Evolutionary conservation across 2,329 filamentous ascomycete species (phyloP), one percentile per base, ranked within the genome.

Genomic region (Pleurostoma richardsiae): DNA sequence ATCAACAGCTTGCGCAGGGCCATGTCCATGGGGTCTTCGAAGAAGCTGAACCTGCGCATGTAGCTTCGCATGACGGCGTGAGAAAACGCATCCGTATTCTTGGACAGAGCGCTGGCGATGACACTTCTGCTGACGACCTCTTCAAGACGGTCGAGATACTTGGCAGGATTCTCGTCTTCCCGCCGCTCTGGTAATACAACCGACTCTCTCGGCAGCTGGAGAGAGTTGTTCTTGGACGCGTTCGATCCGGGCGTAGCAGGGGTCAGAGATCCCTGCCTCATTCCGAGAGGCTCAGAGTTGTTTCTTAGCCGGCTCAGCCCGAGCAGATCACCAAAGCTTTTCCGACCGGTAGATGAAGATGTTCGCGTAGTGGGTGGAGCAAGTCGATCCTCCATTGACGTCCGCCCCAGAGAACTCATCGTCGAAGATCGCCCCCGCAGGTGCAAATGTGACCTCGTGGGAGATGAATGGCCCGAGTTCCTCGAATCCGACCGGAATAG

Each of bases 1-100:
- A 97, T 96, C 46, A 99, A 76, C 42, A 99, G 77, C 64, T 97
- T 97, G 36, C 94, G 84, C 53, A 97, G 85, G 2, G 92, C 88
- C 90, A 99, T 97, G 63, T 99, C 94, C 73, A 99, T 92, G 0
- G 94, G 94, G 57, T 97, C 92, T 29, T 90, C 91, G 59, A 96
- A 97, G 69, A 97, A 97, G 44, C 85, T 83, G 65, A 97, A 97
- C 26, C 86, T 86, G 45, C 92, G 83, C 86, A 97, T 97, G 61
- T 96, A 97, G 61, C 92, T 96, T 50, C 92, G 82, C 47, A 99
- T 68, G 3, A 95, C 90, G 1, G 88, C 83, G 49, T 84, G 81
- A 41, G 85, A 88, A 63, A 97, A 99, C 0, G 83, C 70, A 57
- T 99, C 92, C 3, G 81, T 80, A n/a, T 83, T 88, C 60, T 95